Base-by-base conservation (phyloP, 1,139 yeast genomes). In the Yamadazyma dendronema region DNA sequence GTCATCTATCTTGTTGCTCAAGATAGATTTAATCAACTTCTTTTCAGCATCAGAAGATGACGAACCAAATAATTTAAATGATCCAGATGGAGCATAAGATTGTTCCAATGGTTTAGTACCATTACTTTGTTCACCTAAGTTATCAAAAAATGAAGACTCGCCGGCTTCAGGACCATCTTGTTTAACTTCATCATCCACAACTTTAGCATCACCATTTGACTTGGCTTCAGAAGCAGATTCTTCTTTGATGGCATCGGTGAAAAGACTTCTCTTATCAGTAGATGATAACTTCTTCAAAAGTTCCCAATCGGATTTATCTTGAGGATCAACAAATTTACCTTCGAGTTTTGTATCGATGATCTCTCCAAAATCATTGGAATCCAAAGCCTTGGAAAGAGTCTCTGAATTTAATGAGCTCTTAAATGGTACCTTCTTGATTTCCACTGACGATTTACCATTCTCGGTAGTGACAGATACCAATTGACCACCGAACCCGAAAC, bases 401-500 rank as follows among this genome's bases (percentile, higher is more conserved):
- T 62, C 67, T 40, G 72, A 66, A 30, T 51, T 66, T 51, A 57
- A 59, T 39, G 42, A 59, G n/a, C 56, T 56, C 37, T 62, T 64
- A 14, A 67, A 62, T 13, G 64, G 61, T 40, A 79, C 72, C 47
- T 76, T 79, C 25, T 71, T 58, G 39, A 88, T 71, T 12, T 61
- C 57, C 13, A 88, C 70, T 11, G 66, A 54, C 10, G 77, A 67
- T 23, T 70, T 59, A 29, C 72, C 72, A 21, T 63, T 63, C 33
- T 56, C 62, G 25, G 69, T 66, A 30, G 62, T 58, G 22, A 87
- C 79, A 8, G 72, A 60, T 6, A 85, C 95, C 33, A 92, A 61
- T 62, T 86, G 88, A 30, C 96, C 95, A 39, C 98, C 98, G 64
- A 89, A 92, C 0, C 96, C 98, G 68, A 94, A 94, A 4, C 81